Percentiles rank a stretch among this genome's conserved stretches.
Evolutionary conservation across 108 stramenopile species (phyloP).

Genomic region (Schizochytrium sp.): DNA sequence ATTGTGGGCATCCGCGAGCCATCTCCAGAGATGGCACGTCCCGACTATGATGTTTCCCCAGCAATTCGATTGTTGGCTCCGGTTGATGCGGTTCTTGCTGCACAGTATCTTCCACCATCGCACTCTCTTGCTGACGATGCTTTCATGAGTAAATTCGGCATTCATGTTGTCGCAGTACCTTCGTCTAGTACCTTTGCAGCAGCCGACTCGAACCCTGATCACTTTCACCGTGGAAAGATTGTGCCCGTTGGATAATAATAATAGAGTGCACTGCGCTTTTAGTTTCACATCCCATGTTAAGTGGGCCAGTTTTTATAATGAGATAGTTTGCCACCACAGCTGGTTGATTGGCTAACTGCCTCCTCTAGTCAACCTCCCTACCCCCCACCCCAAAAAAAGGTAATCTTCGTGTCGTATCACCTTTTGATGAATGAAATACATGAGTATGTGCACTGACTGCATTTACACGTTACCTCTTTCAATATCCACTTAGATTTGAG

Average conservation of each 20-base stretch:
- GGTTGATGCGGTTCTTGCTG: slow-evolving; percentile 9
- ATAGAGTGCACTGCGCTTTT: neutral
- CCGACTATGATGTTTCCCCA: neutral
- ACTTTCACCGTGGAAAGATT: neutral
- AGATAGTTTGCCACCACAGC: no score
- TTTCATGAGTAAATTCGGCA: slow-evolving; percentile 22
- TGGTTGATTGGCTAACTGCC: no score
- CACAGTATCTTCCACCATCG: slow-evolving; percentile 3
- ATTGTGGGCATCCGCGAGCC: slow-evolving; percentile 10
- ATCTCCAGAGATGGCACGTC: no score
- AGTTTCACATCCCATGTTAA: no score
- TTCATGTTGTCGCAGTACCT: slow-evolving; percentile 40
- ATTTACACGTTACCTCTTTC: no score
- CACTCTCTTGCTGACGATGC: slow-evolving; percentile 10
- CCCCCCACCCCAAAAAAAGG: no score
- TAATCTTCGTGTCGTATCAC: no score
- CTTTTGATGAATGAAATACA: no score
- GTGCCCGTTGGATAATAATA: slow-evolving; percentile 17
- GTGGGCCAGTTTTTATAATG: no score
- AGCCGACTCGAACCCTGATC: neutral
- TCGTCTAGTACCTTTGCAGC: slow-evolving; percentile 35
- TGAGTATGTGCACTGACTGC: no score
- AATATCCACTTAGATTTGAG: no score
- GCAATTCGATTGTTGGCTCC: neutral
- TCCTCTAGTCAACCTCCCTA: no score